These are phyloP conservation scores for Podila epigama DNA, from an alignment of 192 early-diverging fungal genomes.

Conservation along the genomic window DNA sequence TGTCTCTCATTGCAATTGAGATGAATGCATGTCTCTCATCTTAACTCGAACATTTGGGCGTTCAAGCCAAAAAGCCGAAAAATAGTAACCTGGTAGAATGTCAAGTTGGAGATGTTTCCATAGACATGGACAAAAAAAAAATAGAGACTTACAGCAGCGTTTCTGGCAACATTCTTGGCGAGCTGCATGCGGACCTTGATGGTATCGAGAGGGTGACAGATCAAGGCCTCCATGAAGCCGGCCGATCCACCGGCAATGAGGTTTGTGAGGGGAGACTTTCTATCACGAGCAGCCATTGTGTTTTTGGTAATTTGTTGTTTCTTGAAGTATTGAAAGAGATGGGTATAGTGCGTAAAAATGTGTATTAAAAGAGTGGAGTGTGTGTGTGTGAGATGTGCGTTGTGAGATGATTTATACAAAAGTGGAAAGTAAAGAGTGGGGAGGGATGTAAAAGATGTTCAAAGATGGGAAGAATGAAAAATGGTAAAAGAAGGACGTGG, in stretches of 20 bases:
- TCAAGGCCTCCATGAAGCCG: slow-evolving; percentile 89
- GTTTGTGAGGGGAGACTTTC: slow-evolving; percentile 78
- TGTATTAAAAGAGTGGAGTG: not conserved
- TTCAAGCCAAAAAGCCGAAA: no score
- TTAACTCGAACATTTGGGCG: no score
- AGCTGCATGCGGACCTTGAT: slow-evolving; percentile 99
- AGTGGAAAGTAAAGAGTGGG: not conserved
- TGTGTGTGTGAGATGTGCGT: not conserved
- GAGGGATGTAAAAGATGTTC: not conserved
- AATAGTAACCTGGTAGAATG: no score
- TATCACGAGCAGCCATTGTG: slow-evolving; percentile 33
- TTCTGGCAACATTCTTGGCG: slow-evolving; percentile 67
- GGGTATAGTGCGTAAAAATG: not conserved
- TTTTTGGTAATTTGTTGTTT: not conserved
- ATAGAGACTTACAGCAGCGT: slow-evolving; percentile 54
- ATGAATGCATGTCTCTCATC: no score
- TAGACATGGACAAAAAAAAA: not conserved
- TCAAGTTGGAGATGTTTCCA: no score
- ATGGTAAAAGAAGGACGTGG: not conserved
- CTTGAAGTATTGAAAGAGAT: not conserved
- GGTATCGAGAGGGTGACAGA: slow-evolving; percentile 95
- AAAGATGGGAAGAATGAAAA: not conserved
- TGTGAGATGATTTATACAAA: not conserved
- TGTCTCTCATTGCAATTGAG: no score
- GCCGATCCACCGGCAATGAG: slow-evolving; percentile 90